phyloP scores from a whole-genome alignment of 352 stramenopile genomes.

The Blastocystis hominis region DNA sequence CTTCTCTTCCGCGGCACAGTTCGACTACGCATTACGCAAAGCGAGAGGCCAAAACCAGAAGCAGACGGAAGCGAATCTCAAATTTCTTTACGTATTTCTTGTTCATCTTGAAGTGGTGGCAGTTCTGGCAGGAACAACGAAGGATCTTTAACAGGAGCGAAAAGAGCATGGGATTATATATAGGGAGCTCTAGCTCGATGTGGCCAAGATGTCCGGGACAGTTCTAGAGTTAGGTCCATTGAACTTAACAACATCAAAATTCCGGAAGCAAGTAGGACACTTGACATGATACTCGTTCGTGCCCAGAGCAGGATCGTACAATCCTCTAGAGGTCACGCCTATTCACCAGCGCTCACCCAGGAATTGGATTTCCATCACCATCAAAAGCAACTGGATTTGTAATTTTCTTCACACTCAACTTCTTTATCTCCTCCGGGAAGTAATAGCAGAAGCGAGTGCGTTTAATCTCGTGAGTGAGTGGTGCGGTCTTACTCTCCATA shows the following conservation, averaged over 20 bases:
- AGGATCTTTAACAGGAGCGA: slow-evolving; percentile 83
- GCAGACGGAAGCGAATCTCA: slow-evolving; percentile 43
- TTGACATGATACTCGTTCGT: slow-evolving; percentile 80
- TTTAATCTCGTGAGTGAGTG: slow-evolving; percentile 47
- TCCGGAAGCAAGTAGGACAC: slow-evolving; percentile 74
- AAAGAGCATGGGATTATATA: slow-evolving; percentile 96
- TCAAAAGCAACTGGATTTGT: slow-evolving; percentile 87
- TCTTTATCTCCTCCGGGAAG: slow-evolving; percentile 88
- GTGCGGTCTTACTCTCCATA: background rate
- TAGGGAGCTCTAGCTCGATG: slow-evolving; percentile 91
- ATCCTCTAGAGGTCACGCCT: slow-evolving; percentile 63
- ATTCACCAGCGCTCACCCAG: slow-evolving; percentile 62
- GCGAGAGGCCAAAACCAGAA: background rate
- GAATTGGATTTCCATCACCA: slow-evolving; percentile 80
- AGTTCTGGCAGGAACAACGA: slow-evolving; percentile 93
- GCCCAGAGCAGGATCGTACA: slow-evolving; percentile 77
- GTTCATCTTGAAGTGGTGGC: slow-evolving; percentile 83
- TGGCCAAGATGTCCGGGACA: slow-evolving; percentile 95
- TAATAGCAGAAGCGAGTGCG: slow-evolving; percentile 82
- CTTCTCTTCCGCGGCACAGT: background rate
- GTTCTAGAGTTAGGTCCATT: slow-evolving; percentile 64
- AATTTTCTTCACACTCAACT: slow-evolving; percentile 89
- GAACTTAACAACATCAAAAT: slow-evolving; percentile 29
- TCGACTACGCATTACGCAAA: background rate
- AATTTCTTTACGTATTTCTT: slow-evolving; percentile 1